A percentile compares a stretch with the other conserved stretches of the same genome.
Conservation (phyloP, 306 rosid species). For the Arachis stenosperma region DNA sequence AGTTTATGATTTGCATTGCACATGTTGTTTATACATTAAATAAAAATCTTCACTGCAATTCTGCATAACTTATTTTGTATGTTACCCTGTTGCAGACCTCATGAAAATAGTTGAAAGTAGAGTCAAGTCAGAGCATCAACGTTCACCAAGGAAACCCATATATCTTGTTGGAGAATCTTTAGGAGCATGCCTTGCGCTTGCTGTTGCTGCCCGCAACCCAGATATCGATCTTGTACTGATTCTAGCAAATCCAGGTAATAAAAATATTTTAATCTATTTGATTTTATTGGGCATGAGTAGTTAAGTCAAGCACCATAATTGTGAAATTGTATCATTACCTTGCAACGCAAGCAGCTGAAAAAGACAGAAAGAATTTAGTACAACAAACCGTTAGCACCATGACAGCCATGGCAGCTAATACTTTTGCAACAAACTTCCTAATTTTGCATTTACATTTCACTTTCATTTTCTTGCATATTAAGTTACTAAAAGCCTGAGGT, state of each 20-base stretch:
- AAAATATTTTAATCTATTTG: constrained; percentile 1
- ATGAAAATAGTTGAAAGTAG: constrained; percentile 75
- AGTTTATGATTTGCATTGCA: no score
- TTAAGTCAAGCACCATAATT: background rate
- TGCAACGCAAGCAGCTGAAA: no score
- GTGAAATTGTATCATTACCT: no score
- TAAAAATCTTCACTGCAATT: no score
- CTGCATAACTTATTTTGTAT: constrained; percentile 11
- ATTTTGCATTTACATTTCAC: no score
- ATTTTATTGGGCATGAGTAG: constrained; percentile 10
- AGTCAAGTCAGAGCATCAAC: constrained; percentile 55
- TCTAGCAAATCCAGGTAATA: constrained; percentile 81
- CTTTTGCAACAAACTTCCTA: no score
- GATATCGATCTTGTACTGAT: constrained; percentile 81
- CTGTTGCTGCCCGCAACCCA: constrained; percentile 81
- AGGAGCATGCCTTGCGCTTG: constrained; percentile 88
- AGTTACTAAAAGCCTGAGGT: constrained; percentile 5
- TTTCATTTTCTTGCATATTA: no score
- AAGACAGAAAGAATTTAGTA: no score
- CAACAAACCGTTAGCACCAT: no score
- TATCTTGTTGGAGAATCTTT: constrained; percentile 86
- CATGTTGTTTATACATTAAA: no score
- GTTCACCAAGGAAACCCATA: constrained; percentile 72
- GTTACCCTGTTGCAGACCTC: constrained; percentile 55
- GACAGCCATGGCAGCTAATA: no score